These are phyloP conservation scores for Aquilaria sinensis DNA, from an alignment of 345 rosid genomes.

Conservation along the genomic window DNA sequence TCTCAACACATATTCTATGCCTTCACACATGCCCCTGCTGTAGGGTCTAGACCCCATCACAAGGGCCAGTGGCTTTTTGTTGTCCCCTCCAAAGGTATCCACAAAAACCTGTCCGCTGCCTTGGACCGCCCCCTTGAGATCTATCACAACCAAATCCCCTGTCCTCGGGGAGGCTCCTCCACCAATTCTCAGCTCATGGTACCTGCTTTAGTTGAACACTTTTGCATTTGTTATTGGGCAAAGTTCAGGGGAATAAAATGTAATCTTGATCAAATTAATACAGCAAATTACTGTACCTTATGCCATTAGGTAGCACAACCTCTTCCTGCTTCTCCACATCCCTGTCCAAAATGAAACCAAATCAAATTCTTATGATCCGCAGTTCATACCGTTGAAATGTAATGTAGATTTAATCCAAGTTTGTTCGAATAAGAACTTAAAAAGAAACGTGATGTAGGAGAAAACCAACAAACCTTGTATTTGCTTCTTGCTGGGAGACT, in stretches of 20 bases:
- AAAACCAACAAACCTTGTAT: conserved; percentile 46
- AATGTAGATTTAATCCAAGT: too few species aligned
- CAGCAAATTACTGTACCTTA: conserved; percentile 36
- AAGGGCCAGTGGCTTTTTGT: conserved; percentile 58
- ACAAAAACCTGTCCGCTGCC: conserved; percentile 59
- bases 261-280: too few species aligned
- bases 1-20: conserved; percentile 58
- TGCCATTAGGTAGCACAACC: conserved; percentile 70
- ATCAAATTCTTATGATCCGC: neutral
- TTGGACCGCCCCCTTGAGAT: conserved; percentile 57
- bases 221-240: neutral
- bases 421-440: neutral
- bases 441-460: neutral
- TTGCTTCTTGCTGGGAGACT: conserved; percentile 71
- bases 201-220: conserved; percentile 34
- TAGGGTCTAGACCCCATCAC: conserved; percentile 82
- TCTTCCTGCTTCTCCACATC: conserved; percentile 68
- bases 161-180: conserved; percentile 72
- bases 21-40: conserved; percentile 78
- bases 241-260: too few species aligned
- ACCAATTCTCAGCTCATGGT: conserved; percentile 75
- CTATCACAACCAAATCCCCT: conserved; percentile 83
- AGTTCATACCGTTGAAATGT: neutral
- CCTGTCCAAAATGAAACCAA: conserved; percentile 27
- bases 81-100: conserved; percentile 48